Percentiles rank a stretch among this genome's conserved stretches.
Evolutionary conservation across 345 rosid genomes (phyloP).

Genomic region (Arabis hirsuta): DNA sequence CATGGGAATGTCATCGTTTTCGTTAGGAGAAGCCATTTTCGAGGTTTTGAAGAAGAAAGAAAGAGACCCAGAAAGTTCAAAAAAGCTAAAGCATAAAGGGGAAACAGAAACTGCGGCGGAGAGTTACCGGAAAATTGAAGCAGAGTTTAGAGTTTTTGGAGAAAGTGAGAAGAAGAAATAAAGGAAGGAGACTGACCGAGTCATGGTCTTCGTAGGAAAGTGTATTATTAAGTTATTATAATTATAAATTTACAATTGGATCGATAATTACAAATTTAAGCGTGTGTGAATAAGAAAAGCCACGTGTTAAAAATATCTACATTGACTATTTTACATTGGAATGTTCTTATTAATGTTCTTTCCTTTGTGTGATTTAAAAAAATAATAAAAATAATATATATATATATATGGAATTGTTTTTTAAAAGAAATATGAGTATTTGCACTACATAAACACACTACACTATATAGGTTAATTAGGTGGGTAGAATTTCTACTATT

Average conservation of each 20-base stretch:
- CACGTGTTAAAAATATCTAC: neutral
- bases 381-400: no score
- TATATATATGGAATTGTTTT: neutral
- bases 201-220: neutral
- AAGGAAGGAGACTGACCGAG: conserved; percentile 26
- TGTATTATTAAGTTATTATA: neutral
- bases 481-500: no score
- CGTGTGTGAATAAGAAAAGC: neutral
- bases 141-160: neutral
- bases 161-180: neutral
- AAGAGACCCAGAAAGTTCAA: neutral
- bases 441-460: no score
- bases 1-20: conserved; percentile 74
- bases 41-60: neutral
- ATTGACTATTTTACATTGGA: conserved; percentile 15
- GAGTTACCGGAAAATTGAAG: neutral
- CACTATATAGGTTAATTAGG: no score
- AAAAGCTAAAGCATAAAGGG: neutral
- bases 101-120: neutral
- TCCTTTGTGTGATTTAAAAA: neutral
- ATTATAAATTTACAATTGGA: neutral
- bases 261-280: neutral
- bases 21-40: conserved; percentile 31
- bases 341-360: no score
- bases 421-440: neutral